Base-by-base conservation (phyloP, 2,329 filamentous ascomycete genomes). In the Claviceps purpurea region DNA sequence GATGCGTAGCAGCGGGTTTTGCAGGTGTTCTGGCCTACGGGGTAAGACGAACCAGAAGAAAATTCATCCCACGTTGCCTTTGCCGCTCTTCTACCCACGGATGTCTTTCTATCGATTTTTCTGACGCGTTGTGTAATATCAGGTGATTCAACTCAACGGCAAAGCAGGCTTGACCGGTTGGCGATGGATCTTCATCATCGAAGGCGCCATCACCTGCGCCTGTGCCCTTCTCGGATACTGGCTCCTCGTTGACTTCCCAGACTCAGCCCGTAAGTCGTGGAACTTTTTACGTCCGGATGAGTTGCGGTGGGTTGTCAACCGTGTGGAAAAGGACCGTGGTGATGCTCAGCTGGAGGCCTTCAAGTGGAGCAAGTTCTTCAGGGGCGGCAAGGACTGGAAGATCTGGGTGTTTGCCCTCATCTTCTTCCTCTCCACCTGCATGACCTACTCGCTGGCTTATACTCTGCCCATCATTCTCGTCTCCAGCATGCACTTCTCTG, bases 401-500 rank as follows among this genome's bases (percentile, higher is more conserved):
- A 70, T 84, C 53, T 85, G 82, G 82, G 73, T 65, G 0, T 84
- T 81, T 59, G 78, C 74, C 51, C 58, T 81, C 57, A 72, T 82
- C 59, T 78, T 77, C 62, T 79, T 81, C 69, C 79, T 78, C 65
- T 77, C 79, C 1, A 89, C 86, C 0, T 86, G 84, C 11, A 77
- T 87, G 49, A 76, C 77, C 1, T 93, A 93, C 63, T 81, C 86
- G 0, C 76, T 93, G 8, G 84, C 85, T 2, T 91, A 86, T 65
- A 91, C 90, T 62, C 68, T 90, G 4, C 87, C 87, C 7, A 79
- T 90, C 60, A 87, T 93, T 59, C 78, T 94, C 14, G 66, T 71
- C 49, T 59, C 59, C 39, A 75, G 71, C 64, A 78, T 90, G 72
- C 76, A 78, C 14, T 90, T 87, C 70, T 71, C 66, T 46, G 71